Evolutionary conservation across 1,284 basidiomycete species (phyloP), one percentile per base, ranked within the genome.

Genomic region (Pseudomicrostroma phylloplanum): DNA sequence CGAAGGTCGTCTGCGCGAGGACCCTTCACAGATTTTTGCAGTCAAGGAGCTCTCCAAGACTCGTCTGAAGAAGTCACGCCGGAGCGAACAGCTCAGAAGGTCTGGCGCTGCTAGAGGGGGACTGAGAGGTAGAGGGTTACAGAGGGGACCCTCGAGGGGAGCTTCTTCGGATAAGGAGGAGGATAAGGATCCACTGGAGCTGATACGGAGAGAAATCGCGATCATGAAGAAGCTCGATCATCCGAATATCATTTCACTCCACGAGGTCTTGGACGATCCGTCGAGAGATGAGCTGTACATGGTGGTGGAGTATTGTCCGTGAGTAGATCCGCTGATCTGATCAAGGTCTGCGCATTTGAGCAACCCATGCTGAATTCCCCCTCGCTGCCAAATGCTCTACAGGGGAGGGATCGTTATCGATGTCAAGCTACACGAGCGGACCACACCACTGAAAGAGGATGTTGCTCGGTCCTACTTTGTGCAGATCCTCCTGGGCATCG

Each of bases 221-320:
- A 74, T 74, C 56, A 63, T 69, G 63, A 76, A 74, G 61, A 79
- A 72, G 67, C 67, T 79, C 8, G 60, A 67, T 30, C 78, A 83
- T 79, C 79, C 73, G 0, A 60, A 80, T 41, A 67, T 85, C n/a
- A 82, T 83, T 6, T 77, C 79, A 30, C 78, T 85, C 0, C 83
- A 81, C 73, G 84, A 85, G 69, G 84, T 84, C 1, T 81, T 85
- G 42, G 84, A 85, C 26, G 83, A 85, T 2, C 80, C 82, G 1
- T 77, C 77, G 43, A 80, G 81, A 19, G 84, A 85, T 65, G 78
- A 80, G 1, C 77, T 85, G 2, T 83, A 83, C 69, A 82, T 85
- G 75, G 81, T 81, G 60, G 69, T 72, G 59, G 74, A 70, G 46
- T 67, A 72, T 60, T 67, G 66, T 46, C 62, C 68, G 30, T 36